Conservation (phyloP, 23 red algal species). For the Cyanidium caldarium region DNA sequence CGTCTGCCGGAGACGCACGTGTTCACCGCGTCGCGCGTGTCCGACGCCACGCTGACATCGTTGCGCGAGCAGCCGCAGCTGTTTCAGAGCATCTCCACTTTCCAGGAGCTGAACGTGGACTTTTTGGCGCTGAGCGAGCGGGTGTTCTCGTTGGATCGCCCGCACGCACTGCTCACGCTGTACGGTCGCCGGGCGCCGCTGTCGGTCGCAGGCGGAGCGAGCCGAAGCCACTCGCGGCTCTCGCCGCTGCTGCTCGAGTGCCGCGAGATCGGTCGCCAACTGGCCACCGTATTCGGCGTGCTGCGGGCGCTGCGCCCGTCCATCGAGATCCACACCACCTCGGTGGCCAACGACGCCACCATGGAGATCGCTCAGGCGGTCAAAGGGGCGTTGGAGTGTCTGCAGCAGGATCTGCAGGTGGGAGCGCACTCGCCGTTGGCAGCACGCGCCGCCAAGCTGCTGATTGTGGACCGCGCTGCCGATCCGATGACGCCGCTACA, state of each 20-base stretch:
- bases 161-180: neutral
- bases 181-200: neutral
- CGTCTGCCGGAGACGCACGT: too few relatives aligned
- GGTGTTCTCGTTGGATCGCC: neutral
- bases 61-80: too few relatives aligned
- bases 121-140: neutral
- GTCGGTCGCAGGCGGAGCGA: neutral
- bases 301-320: neutral
- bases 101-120: neutral
- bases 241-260: neutral
- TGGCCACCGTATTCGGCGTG: neutral
- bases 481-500: neutral
- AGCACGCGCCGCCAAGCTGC: neutral
- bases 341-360: neutral
- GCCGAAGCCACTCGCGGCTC: neutral
- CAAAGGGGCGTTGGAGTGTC: neutral
- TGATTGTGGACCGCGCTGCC: neutral
- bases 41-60: too few relatives aligned
- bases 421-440: neutral
- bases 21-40: too few relatives aligned
- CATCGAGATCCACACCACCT: constrained; percentile 1
- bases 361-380: neutral
- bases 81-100: too few relatives aligned
- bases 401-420: neutral
- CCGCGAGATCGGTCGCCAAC: neutral